phyloP scores from a whole-genome alignment of 1,284 basidiomycete genomes.

The Marasmius tenuissimus region DNA sequence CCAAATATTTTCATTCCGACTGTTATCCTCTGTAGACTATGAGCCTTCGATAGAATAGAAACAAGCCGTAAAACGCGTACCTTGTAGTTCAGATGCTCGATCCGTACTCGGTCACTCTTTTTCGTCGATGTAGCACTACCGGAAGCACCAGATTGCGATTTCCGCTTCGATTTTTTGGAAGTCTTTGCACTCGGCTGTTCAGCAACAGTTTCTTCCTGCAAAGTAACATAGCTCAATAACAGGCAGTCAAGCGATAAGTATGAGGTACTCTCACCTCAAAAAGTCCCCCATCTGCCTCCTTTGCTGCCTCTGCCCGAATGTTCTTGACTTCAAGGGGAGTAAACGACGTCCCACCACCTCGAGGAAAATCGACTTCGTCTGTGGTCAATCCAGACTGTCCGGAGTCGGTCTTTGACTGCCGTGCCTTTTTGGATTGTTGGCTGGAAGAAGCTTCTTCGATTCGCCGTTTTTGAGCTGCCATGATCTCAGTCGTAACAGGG shows the following conservation, averaged over 20 bases:
- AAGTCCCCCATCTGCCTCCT: conserved; percentile 82
- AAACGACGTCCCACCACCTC: conserved; percentile 82
- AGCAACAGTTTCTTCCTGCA: conserved; percentile 24
- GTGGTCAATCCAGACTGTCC: conserved; percentile 43
- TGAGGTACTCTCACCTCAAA: conserved; percentile 51
- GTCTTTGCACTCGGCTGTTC: conserved; percentile 29
- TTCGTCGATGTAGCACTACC: conserved; percentile 30
- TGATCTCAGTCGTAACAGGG: conserved; percentile 19
- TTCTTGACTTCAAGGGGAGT: conserved; percentile 92
- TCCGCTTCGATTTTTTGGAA: conserved; percentile 51
- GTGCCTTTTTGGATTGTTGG: conserved; percentile 57
- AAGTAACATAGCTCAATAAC: conserved; percentile 1
- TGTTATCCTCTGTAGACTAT: conserved; percentile 64
- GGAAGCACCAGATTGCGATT: conserved; percentile 36
- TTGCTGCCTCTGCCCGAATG: conserved; percentile 80
- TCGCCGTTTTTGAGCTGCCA: conserved; percentile 57
- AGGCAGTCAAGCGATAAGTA: conserved; percentile 10
- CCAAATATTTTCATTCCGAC: conserved; percentile 87
- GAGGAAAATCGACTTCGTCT: conserved; percentile 92
- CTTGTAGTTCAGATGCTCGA: conserved; percentile 96
- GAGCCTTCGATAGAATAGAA: background rate
- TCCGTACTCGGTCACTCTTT: conserved; percentile 55
- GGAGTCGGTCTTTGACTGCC: conserved; percentile 25
- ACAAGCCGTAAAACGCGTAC: conserved; percentile 36
- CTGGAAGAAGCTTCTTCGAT: conserved; percentile 50